Base-by-base conservation (phyloP, 2,329 filamentous ascomycete species). In the Penicillium freii region DNA sequence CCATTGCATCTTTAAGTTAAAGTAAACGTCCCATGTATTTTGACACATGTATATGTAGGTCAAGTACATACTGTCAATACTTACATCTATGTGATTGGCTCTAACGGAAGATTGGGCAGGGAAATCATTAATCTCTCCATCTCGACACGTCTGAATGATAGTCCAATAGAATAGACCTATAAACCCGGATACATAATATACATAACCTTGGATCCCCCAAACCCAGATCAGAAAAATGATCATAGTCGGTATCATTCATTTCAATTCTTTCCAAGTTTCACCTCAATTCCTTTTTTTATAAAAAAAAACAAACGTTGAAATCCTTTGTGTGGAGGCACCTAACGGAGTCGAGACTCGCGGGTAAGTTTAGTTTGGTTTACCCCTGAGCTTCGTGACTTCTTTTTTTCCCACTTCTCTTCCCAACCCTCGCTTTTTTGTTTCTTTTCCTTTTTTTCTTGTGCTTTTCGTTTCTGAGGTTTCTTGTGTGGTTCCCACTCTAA, bases 211-310 rank as follows among this genome's bases (percentile, higher is more conserved):
- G 61, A 48, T 54, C 46, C 23, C 10, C 23, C 7, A 54, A 52
- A 56, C 45, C 45, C 33, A 51, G 38, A 51, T 55, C 51, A 42
- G 33, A 57, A 51, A 65, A 59, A 66, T 66, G 63, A 66, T 63
- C 64, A 45, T 50, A 57, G 42, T 55, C n/a, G 21, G 57, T 57
- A 63, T 66, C 64, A 63, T 66, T 51, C 62, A 64, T 56, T 57
- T 39, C 0, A 8, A 34, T 25, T 33, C 11, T 21, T 3, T 10
- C 3, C 17, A 29, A 33, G 1, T 21, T 7, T 6, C 33, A 46
- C 11, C 13, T 33, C 25, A 44, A 43, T n/a, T 43, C 1, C 7
- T 43, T 7, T 10, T 10, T 9, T 13, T 29, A 17, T 7, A 10
- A 5, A 1, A 39, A 31, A 5, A 21, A 5, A 21, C 31, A 43